Evolutionary conservation across 371 early-diverging fungal species (phyloP).

Genomic region (Syncephalastrum sp.): DNA sequence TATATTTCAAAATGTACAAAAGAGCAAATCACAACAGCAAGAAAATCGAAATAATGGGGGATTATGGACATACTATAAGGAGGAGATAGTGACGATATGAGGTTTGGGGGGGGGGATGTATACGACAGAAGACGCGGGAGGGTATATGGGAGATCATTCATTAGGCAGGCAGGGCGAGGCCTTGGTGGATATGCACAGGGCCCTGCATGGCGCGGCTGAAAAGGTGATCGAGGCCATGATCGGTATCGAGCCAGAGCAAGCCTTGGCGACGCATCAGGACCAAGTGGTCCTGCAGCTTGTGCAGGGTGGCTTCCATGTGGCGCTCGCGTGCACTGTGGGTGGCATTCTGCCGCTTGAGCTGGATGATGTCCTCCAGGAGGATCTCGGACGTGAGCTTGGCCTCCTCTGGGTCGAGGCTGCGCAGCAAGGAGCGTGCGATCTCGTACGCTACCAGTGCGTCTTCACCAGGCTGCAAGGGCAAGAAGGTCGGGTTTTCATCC

Average conservation of each 20-base stretch:
- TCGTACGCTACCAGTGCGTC: slow-evolving; percentile 23
- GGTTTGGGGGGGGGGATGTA: too few relatives aligned
- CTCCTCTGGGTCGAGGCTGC: slow-evolving; percentile 32
- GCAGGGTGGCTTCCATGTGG: slow-evolving; percentile 12
- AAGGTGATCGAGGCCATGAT: slow-evolving; percentile 5
- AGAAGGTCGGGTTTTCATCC: slow-evolving; percentile 5
- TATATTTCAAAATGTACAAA: too few relatives aligned
- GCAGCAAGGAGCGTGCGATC: slow-evolving; percentile 27
- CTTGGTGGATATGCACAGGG: slow-evolving; percentile 9
- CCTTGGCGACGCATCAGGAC: slow-evolving; percentile 16
- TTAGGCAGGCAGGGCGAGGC: slow-evolving; percentile 8
- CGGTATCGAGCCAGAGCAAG: slow-evolving; percentile 1
- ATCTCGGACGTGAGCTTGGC: slow-evolving; percentile 29
- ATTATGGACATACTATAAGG: too few relatives aligned
- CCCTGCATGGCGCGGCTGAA: slow-evolving; percentile 11
- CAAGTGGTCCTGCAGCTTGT: slow-evolving; percentile 12
- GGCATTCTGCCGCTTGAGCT: slow-evolving; percentile 17
- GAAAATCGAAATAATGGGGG: too few relatives aligned
- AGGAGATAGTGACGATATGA: too few relatives aligned
- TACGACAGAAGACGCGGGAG: too few relatives aligned
- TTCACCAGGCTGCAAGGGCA: slow-evolving; percentile 1
- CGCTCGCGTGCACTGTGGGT: slow-evolving; percentile 2
- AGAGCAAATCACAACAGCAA: too few relatives aligned
- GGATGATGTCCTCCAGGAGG: slow-evolving; percentile 30
- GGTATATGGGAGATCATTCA: too few relatives aligned